Percentiles rank a stretch among this genome's conserved stretches.
phyloP scores from a whole-genome alignment of 2,329 filamentous ascomycete species.

The Aspergillus versicolor region DNA sequence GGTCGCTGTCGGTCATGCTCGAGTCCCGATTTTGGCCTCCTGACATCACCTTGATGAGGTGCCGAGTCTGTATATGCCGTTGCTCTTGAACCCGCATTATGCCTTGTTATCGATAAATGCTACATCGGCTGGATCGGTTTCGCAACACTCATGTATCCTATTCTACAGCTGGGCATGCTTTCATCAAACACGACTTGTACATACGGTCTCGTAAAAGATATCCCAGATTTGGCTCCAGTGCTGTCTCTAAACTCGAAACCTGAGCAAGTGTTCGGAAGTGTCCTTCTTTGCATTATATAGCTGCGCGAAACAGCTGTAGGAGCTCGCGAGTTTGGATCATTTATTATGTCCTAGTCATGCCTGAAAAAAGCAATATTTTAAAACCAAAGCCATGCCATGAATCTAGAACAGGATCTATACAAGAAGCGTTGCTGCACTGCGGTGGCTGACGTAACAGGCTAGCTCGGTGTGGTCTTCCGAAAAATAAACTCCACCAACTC shows the following conservation, averaged over 20 bases:
- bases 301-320: no score
- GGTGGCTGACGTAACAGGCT: background rate
- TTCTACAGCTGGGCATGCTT: background rate
- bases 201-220: no score
- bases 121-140: background rate
- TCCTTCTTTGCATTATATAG: no score
- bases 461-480: background rate
- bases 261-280: no score
- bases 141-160: background rate
- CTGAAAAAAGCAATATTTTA: background rate
- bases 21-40: background rate
- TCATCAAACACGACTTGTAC: no score
- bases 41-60: conserved; percentile 1
- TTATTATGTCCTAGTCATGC: no score
- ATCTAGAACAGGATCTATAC: background rate
- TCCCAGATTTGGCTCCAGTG: no score
- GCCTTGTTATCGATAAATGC: background rate
- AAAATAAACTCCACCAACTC: background rate
- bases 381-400: background rate
- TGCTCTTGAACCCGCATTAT: no score
- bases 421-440: background rate
- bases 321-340: no score
- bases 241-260: no score
- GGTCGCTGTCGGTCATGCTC: conserved; percentile 9
- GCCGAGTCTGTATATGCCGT: background rate